Base-by-base conservation (phyloP, 257 asterid species). In the Nicotiana benthamiana region DNA sequence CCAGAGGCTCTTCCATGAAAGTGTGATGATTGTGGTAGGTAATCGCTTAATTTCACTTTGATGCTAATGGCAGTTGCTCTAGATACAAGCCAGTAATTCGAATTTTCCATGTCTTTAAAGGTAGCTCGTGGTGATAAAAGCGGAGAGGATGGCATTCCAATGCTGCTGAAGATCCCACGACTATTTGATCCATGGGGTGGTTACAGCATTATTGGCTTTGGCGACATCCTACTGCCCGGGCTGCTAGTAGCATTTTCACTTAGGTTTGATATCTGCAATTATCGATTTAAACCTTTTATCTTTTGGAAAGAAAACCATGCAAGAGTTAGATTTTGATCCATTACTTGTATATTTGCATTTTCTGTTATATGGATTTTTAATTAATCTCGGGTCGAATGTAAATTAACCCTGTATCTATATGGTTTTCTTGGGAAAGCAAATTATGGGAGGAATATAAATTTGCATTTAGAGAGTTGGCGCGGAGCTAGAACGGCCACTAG, bases 161-260 rank as follows among this genome's bases (percentile, higher is more conserved):
- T 93, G 98, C 94, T 93, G 82, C 88, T 93, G 77, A 93, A 92
- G 85, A 91, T 93, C 80, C 98, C 98, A 0, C 94, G 98, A 40
- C 80, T 92, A 76, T 93, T 93, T 83, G 98, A 93, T 88, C 98
- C 98, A n/a, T 93, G 98, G 98, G 97, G 98, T 68, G 97, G 98
- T 81, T 93, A 88, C 83, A 93, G 98, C 84, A 93, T 93, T 82
- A 91, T 93, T 24, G 98, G 98, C 85, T 93, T 93, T 63, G 98
- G 98, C 18, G 98, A 93, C 83, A 93, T 93, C 81, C 90, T 93
- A 75, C 87, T 93, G 83, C 97, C 98, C 34, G 98, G 98, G 76
- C 82, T 93, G 30, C 88, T 93, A 8, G 92, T 92, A 1, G 94
- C 96, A 79, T 92, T 93, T 89, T 86, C 98, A 51, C 98, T 93